Evolutionary conservation across 1,284 basidiomycete species (phyloP).

Genomic region (Somion occarium): DNA sequence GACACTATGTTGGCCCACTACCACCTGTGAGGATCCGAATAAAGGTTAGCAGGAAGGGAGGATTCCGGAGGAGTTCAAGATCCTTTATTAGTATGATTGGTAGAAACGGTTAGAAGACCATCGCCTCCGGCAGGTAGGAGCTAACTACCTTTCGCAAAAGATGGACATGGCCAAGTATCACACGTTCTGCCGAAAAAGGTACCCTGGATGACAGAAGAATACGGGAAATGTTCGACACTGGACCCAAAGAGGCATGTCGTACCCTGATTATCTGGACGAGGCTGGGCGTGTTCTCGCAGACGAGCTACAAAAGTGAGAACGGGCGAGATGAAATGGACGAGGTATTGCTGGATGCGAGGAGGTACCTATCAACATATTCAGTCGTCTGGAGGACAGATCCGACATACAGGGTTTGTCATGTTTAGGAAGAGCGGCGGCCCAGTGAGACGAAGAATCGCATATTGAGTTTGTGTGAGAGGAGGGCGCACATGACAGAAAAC

Average conservation of each 20-base stretch:
- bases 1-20: too few relatives aligned
- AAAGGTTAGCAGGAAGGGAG: too few relatives aligned
- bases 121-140: neutral
- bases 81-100: neutral
- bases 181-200: conserved; percentile 15
- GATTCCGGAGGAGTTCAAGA: too few relatives aligned
- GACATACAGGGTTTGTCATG: neutral
- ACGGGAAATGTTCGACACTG: conserved; percentile 17
- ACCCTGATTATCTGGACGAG: conserved; percentile 4
- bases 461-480: neutral
- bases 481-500: neutral
- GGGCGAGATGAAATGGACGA: neutral
- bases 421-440: neutral
- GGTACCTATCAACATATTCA: neutral
- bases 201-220: conserved; percentile 12
- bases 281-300: neutral
- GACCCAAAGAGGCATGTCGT: conserved; percentile 18
- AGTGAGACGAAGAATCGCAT: neutral
- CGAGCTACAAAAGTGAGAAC: neutral
- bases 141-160: neutral
- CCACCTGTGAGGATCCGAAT: too few relatives aligned
- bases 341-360: neutral
- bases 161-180: conserved; percentile 1
- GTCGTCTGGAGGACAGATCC: neutral
- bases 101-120: neutral